phyloP scores from a whole-genome alignment of 768 basidiomycete genomes.

The Lyophyllum decastes region DNA sequence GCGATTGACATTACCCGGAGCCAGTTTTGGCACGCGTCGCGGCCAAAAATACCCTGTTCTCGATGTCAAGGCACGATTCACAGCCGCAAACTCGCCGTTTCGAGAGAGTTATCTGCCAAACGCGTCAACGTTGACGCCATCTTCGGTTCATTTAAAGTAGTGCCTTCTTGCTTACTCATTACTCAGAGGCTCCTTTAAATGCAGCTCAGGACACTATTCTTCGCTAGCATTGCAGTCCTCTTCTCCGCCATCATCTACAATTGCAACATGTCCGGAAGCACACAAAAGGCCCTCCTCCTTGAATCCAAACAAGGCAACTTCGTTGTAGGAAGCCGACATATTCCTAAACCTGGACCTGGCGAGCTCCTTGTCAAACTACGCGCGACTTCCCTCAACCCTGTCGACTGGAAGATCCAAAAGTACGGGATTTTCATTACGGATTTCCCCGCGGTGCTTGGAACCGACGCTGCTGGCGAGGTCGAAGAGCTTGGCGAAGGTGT shows the following conservation, averaged over 20 bases:
- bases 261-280: constrained; percentile 1
- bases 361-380: constrained; percentile 45
- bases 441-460: constrained; percentile 50
- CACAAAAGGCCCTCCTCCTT: constrained; percentile 28
- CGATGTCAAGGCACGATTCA: not conserved
- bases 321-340: constrained; percentile 9
- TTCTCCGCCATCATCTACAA: constrained; percentile 4
- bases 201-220: not conserved
- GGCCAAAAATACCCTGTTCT: not conserved
- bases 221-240: not conserved
- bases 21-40: not conserved
- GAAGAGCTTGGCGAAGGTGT: constrained; percentile 54
- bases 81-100: not conserved
- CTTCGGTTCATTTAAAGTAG: not conserved
- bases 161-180: not conserved
- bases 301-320: constrained; percentile 19
- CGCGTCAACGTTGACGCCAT: too few relatives aligned
- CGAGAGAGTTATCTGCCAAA: too few relatives aligned
- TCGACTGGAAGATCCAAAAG: constrained; percentile 53
- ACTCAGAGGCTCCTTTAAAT: not conserved
- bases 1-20: not conserved
- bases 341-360: constrained; percentile 32
- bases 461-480: constrained; percentile 53
- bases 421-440: constrained; percentile 36
- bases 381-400: constrained; percentile 44